Percentiles rank a stretch among this genome's conserved stretches.
Conservation (phyloP, 148 eudicot genomes). For the Fagopyrum homotropicum region DNA sequence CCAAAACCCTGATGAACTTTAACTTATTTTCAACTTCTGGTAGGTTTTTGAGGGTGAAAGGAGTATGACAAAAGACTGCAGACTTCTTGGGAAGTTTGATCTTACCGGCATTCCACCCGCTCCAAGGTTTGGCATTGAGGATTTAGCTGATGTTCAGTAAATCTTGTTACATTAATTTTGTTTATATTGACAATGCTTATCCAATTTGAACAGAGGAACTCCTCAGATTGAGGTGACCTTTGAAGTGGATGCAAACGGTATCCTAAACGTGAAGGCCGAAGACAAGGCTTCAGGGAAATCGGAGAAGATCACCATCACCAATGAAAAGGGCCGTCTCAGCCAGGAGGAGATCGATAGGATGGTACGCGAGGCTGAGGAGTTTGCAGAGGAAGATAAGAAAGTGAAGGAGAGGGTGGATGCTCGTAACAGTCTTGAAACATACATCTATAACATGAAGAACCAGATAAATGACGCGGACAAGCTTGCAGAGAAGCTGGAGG, state of each 20-base stretch:
- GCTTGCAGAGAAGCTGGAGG: conserved; percentile 45
- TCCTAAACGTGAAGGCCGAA: conserved; percentile 50
- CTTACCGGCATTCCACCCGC: conserved; percentile 25
- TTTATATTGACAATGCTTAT: background rate
- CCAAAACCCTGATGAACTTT: background rate
- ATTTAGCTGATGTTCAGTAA: background rate
- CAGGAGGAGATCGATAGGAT: conserved; percentile 52
- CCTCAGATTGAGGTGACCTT: conserved; percentile 52
- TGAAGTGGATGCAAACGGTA: conserved; percentile 47
- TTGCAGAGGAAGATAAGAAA: conserved; percentile 54
- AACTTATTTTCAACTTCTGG: background rate
- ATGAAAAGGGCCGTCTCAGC: conserved; percentile 51
- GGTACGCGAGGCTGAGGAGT: conserved; percentile 58
- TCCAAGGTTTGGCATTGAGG: conserved; percentile 14
- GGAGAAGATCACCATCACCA: conserved; percentile 51
- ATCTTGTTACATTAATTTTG: background rate
- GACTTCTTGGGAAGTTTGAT: conserved; percentile 21
- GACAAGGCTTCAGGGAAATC: conserved; percentile 48
- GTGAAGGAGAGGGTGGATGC: conserved; percentile 49
- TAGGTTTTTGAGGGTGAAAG: conserved; percentile 29
- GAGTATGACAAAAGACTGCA: conserved; percentile 24
- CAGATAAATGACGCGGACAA: conserved; percentile 46
- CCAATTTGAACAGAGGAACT: conserved; percentile 31
- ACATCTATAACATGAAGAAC: conserved; percentile 53
- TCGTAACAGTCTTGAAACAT: conserved; percentile 43